phyloP scores from a whole-genome alignment of 78 protist species.

The Dictyostelium intermedium region DNA sequence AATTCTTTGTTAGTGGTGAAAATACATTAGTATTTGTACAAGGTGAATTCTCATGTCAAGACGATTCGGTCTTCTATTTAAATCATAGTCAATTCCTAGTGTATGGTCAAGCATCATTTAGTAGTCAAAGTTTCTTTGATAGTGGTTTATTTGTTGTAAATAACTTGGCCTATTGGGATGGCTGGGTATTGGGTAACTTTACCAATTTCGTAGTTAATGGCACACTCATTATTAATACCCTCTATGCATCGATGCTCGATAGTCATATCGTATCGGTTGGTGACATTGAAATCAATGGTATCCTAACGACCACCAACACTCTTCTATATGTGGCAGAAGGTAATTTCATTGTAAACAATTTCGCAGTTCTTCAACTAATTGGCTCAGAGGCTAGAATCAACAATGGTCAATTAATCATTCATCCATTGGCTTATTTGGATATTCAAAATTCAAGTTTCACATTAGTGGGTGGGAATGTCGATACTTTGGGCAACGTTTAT shows the following conservation, averaged over 20 bases:
- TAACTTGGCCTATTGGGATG: not conserved
- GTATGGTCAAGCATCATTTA: not conserved
- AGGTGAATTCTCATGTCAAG: not conserved
- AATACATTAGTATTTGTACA: not conserved
- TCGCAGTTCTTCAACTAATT: not conserved
- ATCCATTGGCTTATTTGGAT: not conserved
- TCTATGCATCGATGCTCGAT: not conserved
- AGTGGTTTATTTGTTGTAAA: not conserved
- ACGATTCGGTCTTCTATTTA: not conserved
- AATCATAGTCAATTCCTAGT: not conserved
- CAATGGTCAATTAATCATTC: not conserved
- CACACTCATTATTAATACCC: not conserved
- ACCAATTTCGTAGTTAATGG: not conserved
- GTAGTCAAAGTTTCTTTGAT: not conserved
- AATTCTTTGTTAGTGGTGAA: not conserved
- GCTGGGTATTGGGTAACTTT: not conserved
- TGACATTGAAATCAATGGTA: not conserved
- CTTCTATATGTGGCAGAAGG: not conserved
- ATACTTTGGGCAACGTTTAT: not conserved
- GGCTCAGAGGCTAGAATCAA: not conserved
- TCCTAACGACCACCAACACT: not conserved
- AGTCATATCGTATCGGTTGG: not conserved
- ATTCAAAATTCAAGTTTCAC: not conserved
- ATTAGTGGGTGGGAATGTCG: not conserved
- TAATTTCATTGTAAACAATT: not conserved